phyloP scores from a whole-genome alignment of 2,329 filamentous ascomycete species.

The Beauveria brongniartii region DNA sequence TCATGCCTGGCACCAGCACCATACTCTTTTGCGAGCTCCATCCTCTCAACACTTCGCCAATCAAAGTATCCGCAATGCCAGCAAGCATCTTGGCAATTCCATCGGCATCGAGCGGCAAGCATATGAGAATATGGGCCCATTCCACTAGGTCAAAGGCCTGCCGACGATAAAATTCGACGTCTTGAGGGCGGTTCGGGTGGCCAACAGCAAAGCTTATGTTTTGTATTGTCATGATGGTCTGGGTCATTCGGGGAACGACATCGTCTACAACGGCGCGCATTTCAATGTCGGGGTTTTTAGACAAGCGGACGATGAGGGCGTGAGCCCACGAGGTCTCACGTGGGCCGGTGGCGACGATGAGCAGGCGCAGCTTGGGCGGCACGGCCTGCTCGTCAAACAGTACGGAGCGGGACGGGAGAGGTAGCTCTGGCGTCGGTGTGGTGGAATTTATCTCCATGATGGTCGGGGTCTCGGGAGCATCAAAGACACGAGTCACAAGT shows the following conservation, averaged over 20 bases:
- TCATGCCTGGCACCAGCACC: slow-evolving; percentile 82
- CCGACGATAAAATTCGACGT: slow-evolving; percentile 42
- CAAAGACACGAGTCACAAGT: neutral
- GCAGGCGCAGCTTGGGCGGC: slow-evolving; percentile 47
- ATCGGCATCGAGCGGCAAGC: slow-evolving; percentile 79
- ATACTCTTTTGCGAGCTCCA: slow-evolving; percentile 86
- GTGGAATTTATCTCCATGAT: neutral
- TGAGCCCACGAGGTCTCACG: slow-evolving; percentile 59
- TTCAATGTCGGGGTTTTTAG: slow-evolving; percentile 55
- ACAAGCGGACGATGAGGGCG: slow-evolving; percentile 57
- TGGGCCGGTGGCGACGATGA: slow-evolving; percentile 58
- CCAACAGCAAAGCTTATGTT: slow-evolving; percentile 37
- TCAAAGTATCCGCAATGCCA: slow-evolving; percentile 71
- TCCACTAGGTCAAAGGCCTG: slow-evolving; percentile 62
- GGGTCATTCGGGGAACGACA: slow-evolving; percentile 52
- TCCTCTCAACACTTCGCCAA: slow-evolving; percentile 72
- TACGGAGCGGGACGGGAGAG: slow-evolving; percentile 26
- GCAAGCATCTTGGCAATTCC: slow-evolving; percentile 81
- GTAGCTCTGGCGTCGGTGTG: slow-evolving; percentile 15
- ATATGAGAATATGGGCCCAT: slow-evolving; percentile 81
- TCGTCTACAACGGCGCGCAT: slow-evolving; percentile 58
- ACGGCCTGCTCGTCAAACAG: slow-evolving; percentile 28
- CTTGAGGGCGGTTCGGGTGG: slow-evolving; percentile 30
- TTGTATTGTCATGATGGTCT: slow-evolving; percentile 53
- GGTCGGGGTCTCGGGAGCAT: neutral